Conservation (phyloP, 345 rosid species). For the Camelina neglecta region DNA sequence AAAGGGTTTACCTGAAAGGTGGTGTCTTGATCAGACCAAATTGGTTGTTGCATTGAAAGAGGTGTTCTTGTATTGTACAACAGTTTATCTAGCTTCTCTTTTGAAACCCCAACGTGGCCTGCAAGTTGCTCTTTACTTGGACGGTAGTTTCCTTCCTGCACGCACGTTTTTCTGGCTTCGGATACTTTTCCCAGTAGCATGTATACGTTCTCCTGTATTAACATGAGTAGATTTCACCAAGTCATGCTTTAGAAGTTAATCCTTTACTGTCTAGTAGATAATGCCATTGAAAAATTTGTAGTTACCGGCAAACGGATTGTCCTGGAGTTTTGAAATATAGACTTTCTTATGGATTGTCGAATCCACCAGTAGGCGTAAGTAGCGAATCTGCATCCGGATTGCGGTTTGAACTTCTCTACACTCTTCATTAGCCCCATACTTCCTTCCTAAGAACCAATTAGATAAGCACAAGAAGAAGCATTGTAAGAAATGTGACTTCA, state of each 20-base stretch:
- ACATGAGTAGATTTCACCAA: slow-evolving; percentile 31
- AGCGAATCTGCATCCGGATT: slow-evolving; percentile 80
- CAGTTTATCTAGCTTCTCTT: slow-evolving; percentile 61
- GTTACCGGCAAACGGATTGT: slow-evolving; percentile 87
- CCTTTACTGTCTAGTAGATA: slow-evolving; percentile 13
- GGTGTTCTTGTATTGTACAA: slow-evolving; percentile 61
- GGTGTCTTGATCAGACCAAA: slow-evolving; percentile 77
- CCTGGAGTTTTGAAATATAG: slow-evolving; percentile 78
- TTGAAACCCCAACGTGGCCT: slow-evolving; percentile 67
- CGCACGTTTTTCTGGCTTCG: slow-evolving; percentile 65
- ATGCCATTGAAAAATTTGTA: slow-evolving; percentile 16
- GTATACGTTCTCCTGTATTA: slow-evolving; percentile 66
- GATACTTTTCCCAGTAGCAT: slow-evolving; percentile 58
- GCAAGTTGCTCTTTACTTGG: slow-evolving; percentile 77
- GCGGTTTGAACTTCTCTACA: slow-evolving; percentile 84
- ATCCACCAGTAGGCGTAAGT: slow-evolving; percentile 97
- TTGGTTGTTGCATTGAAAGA: slow-evolving; percentile 70
- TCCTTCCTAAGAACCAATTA: slow-evolving; percentile 62
- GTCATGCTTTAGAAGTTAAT: not conserved
- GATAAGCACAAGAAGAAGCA: slow-evolving; percentile 22
- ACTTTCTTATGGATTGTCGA: slow-evolving; percentile 72
- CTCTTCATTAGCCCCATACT: slow-evolving; percentile 92
- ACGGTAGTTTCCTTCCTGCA: slow-evolving; percentile 57
- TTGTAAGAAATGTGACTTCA: not conserved
- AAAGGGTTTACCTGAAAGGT: slow-evolving; percentile 67